A percentile compares a stretch with the other conserved stretches of the same genome.
Conservation (phyloP, 2,329 filamentous ascomycete species). For the Trichothecium sympodiale region DNA sequence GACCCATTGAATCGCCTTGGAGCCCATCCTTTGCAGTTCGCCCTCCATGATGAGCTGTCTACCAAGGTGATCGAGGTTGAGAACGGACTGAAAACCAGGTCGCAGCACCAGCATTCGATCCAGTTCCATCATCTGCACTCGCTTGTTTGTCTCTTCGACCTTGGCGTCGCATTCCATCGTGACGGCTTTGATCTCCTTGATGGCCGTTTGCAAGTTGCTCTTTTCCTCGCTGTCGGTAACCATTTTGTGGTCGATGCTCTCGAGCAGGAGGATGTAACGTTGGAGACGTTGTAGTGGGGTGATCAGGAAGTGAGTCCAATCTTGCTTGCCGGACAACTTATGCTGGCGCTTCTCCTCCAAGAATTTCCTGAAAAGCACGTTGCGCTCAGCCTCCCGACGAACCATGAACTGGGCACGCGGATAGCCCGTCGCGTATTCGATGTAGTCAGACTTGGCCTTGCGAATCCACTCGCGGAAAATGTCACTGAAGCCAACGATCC, state of each 20-base stretch:
- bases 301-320: slow-evolving; percentile 92
- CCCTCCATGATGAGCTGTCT: slow-evolving; percentile 82
- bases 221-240: slow-evolving; percentile 81
- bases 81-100: slow-evolving; percentile 76
- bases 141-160: slow-evolving; percentile 84
- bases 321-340: slow-evolving; percentile 68
- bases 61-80: slow-evolving; percentile 90
- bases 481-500: slow-evolving; percentile 88
- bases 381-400: slow-evolving; percentile 72
- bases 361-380: slow-evolving; percentile 78
- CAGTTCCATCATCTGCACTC: slow-evolving; percentile 79
- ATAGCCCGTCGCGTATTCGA: slow-evolving; percentile 84
- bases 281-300: slow-evolving; percentile 87
- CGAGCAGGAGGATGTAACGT: slow-evolving; percentile 74
- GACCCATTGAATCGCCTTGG: slow-evolving; percentile 82
- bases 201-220: slow-evolving; percentile 67
- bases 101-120: slow-evolving; percentile 73
- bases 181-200: slow-evolving; percentile 83
- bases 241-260: slow-evolving; percentile 77
- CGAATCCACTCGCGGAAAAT: slow-evolving; percentile 98
- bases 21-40: slow-evolving; percentile 79
- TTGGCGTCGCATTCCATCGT: slow-evolving; percentile 85
- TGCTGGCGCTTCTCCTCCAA: slow-evolving; percentile 70
- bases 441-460: slow-evolving; percentile 79
- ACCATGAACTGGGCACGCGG: slow-evolving; percentile 76